Conservation (phyloP, 192 early-diverging fungal species). For the Dissophora ornata region DNA sequence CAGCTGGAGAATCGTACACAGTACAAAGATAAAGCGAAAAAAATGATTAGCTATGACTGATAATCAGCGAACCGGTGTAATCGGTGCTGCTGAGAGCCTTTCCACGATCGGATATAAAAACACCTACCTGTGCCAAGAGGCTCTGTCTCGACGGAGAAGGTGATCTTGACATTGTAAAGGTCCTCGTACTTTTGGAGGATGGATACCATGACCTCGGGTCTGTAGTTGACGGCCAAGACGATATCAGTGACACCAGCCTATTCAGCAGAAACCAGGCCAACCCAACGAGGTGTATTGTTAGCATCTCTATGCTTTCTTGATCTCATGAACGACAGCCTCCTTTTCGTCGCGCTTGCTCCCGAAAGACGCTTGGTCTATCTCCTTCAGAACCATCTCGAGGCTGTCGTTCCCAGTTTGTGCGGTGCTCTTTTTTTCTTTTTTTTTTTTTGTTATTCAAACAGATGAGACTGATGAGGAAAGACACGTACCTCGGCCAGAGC, state of each 20-base stretch:
- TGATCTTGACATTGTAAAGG: constrained; percentile 91
- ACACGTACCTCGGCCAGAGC: constrained; percentile 89
- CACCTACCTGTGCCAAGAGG: constrained; percentile 87
- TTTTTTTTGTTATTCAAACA: too few relatives aligned
- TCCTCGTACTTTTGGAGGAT: constrained; percentile 95
- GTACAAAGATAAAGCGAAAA: background rate
- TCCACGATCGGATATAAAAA: too few relatives aligned
- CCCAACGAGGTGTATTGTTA: too few relatives aligned
- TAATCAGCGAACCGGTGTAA: constrained; percentile 8
- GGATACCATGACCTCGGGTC: constrained; percentile 96
- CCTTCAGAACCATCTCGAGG: too few relatives aligned
- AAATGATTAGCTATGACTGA: background rate
- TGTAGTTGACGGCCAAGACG: constrained; percentile 99
- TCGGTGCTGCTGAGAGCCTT: too few relatives aligned
- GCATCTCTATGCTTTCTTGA: too few relatives aligned
- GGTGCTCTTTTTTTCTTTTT: too few relatives aligned
- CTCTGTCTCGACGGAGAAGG: constrained; percentile 96
- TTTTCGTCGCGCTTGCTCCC: too few relatives aligned
- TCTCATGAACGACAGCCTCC: too few relatives aligned
- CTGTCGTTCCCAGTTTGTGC: too few relatives aligned
- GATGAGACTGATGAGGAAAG: background rate
- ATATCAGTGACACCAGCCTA: constrained; percentile 98
- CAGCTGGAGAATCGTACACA: constrained; percentile 57
- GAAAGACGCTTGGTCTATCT: too few relatives aligned
- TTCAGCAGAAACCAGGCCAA: too few relatives aligned